These are phyloP conservation scores for Trichocladium antarcticum DNA, from an alignment of 495 filamentous ascomycete species.

Conservation along the genomic window DNA sequence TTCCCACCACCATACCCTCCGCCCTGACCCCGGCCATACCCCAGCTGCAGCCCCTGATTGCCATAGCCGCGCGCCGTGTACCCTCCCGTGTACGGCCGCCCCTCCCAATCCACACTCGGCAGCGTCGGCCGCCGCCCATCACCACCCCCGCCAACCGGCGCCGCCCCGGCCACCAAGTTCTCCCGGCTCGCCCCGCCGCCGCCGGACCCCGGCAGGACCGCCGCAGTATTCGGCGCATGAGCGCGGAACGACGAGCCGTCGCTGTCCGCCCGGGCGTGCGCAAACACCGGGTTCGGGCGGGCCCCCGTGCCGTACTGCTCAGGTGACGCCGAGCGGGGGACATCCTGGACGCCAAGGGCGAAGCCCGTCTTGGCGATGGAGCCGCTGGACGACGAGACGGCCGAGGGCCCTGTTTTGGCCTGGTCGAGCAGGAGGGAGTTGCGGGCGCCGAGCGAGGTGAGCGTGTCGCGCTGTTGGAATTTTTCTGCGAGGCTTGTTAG, in stretches of 20 bases:
- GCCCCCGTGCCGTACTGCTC: conserved; percentile 14
- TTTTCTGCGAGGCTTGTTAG: conserved; percentile 50
- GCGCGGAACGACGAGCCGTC: no score
- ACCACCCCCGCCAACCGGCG: conserved; percentile 7
- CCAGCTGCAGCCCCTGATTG: neutral
- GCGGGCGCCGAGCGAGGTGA: conserved; percentile 81
- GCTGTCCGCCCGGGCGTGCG: conserved; percentile 4
- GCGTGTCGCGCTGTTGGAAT: conserved; percentile 67
- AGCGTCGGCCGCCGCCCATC: conserved; percentile 22
- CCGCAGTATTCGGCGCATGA: no score
- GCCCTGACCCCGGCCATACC: neutral
- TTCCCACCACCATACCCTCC: neutral
- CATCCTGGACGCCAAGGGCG: conserved; percentile 15
- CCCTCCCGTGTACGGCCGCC: neutral
- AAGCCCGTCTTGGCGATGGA: conserved; percentile 23
- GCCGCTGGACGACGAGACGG: conserved; percentile 21
- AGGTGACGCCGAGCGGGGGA: conserved; percentile 13
- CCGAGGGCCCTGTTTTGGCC: conserved; percentile 16
- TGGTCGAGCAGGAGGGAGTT: conserved; percentile 71
- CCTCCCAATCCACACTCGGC: conserved; percentile 14
- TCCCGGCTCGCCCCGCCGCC: conserved; percentile 29
- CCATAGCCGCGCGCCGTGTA: neutral
- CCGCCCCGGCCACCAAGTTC: conserved; percentile 19
- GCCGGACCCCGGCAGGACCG: no score
- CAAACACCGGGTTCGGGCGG: conserved; percentile 7